phyloP scores from a whole-genome alignment of 306 rosid species.

The Acmispon strigosus region DNA sequence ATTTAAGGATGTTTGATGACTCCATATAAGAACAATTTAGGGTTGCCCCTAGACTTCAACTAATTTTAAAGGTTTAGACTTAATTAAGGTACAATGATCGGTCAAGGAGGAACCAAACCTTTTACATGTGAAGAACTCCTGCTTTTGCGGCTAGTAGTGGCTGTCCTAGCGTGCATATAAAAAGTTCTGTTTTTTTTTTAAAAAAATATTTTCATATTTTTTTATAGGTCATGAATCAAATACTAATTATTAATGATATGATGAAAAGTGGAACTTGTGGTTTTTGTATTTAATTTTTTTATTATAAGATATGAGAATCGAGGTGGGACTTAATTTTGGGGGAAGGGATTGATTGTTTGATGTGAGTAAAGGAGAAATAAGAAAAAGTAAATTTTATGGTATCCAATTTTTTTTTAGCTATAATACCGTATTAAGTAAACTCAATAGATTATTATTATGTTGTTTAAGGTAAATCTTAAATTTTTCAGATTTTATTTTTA shows the following conservation, averaged over 20 bases:
- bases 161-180: slow-evolving; percentile 31
- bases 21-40: too few species aligned
- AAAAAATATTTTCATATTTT: slow-evolving; percentile 13
- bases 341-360: not conserved
- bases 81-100: slow-evolving; percentile 24
- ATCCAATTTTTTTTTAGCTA: too few species aligned
- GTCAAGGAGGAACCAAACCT: slow-evolving; percentile 26
- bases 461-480: too few species aligned
- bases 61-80: not conserved
- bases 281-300: slow-evolving; percentile 10
- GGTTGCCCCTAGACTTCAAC: too few species aligned
- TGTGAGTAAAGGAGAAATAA: not conserved
- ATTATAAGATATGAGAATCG: not conserved
- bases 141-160: slow-evolving; percentile 67
- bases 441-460: too few species aligned
- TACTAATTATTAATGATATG: slow-evolving; percentile 16
- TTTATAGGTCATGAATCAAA: slow-evolving; percentile 37
- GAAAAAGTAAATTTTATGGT: too few species aligned
- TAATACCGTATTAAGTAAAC: too few species aligned
- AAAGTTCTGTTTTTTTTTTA: slow-evolving; percentile 24
- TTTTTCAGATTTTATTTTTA: too few species aligned
- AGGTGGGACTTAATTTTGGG: not conserved
- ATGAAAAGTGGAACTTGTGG: slow-evolving; percentile 20
- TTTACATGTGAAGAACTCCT: slow-evolving; percentile 57
- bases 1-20: too few species aligned